Evolutionary conservation across 78 protist genomes (phyloP).

Genomic region (Dictyostelium discoideum): DNA sequence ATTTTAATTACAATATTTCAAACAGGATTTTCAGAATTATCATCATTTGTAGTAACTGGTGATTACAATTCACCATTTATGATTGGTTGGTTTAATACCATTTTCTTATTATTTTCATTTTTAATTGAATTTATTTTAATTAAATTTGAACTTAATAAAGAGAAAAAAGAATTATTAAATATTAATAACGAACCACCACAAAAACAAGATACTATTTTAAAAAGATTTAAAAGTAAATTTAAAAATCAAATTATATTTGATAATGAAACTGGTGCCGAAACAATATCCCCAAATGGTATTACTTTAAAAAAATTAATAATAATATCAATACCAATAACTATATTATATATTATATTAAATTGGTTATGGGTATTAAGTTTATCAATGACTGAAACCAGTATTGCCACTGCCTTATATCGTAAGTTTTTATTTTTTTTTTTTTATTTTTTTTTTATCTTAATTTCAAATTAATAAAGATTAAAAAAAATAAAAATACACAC

Average conservation of each 20-base stretch:
- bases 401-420: constrained; percentile 42
- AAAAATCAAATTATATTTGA: background rate
- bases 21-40: background rate
- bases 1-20: background rate
- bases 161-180: background rate
- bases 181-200: background rate
- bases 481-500: too few relatives aligned
- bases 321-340: constrained; percentile 8
- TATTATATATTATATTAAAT: constrained; percentile 35
- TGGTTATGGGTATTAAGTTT: constrained; percentile 42
- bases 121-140: background rate
- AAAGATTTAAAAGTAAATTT: background rate
- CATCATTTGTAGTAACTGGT: background rate
- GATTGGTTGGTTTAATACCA: background rate
- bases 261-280: background rate
- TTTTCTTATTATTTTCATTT: background rate
- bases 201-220: background rate
- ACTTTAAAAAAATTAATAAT: background rate
- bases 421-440: background rate
- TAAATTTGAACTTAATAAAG: background rate
- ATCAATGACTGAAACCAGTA: constrained; percentile 55
- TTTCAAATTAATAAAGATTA: too few relatives aligned
- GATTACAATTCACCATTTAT: background rate
- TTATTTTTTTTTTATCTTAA: too few relatives aligned
- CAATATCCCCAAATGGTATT: background rate